Evolutionary conservation across 179 eudicot genomes (phyloP), one percentile per base, ranked within the genome.

Genomic region (Pouteria campechiana): DNA sequence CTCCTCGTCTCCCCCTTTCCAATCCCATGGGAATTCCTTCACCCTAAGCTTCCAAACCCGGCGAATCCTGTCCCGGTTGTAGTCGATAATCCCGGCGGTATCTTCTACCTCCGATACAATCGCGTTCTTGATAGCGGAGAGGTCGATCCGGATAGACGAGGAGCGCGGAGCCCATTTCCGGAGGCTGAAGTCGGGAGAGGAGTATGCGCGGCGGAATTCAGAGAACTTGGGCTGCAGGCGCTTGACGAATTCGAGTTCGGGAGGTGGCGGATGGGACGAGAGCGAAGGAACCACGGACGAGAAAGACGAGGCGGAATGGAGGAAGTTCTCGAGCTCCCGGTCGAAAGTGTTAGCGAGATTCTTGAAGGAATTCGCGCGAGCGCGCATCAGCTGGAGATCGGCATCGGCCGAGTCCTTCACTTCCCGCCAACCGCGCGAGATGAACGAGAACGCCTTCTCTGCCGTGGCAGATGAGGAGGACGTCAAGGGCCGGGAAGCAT

Each of bases 391-490:
- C n/a, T 61, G 86, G 28, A 89, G 57, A 55, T 89, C 97, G 3
- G 95, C 84, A 12, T 78, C 93, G 0, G 97, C 86, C 0, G 93
- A 85, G 30, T 88, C 78, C 16, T 64, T 48, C 2, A 89, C 95
- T 24, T 65, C 95, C n/a, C 83, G 49, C 97, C 89, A 85, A 0
- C 93, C 89, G 27, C 78, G 80, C 5, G 97, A 72, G 10, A 85
- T 58, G 63, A 89, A 76, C 3, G 97, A 78, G 31, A 85, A 56
- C 11, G 97, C 97, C 48, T 63, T 62, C 48, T 78, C 68, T 20
- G 86, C 70, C n/a, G 86, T 61, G 18, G 45, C 72, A 24, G 46
- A 17, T 17, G 40, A 14, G 14, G 69, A 44, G 35, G 39, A 28
- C 13, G 44, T n/a, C n/a, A n/a, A n/a, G n/a, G n/a, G n/a, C n/a